A percentile compares a stretch with the other conserved stretches of the same genome.
Conservation (phyloP, 371 early-diverging fungal genomes). For the Lichtheimia ornata region DNA sequence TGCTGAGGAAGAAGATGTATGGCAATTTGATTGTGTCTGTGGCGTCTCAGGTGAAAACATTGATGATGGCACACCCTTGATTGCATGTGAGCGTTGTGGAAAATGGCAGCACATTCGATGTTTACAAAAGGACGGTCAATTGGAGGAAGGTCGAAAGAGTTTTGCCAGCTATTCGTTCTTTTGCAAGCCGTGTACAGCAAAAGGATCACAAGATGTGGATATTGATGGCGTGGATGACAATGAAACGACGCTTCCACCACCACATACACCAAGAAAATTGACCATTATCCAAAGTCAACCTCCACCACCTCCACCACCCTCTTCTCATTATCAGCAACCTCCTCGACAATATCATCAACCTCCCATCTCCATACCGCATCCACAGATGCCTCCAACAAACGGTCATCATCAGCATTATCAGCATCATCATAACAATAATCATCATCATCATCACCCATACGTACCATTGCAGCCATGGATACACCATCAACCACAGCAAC, state of each 20-base stretch:
- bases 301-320: neutral
- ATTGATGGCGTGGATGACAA: slow-evolving; percentile 21
- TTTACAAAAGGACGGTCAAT: slow-evolving; percentile 48
- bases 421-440: neutral
- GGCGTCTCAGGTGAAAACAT: slow-evolving; percentile 58
- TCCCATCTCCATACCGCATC: slow-evolving; percentile 4
- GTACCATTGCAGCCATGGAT: neutral
- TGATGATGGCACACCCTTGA: slow-evolving; percentile 77
- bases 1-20: slow-evolving; percentile 51
- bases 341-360: neutral
- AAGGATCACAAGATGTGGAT: slow-evolving; percentile 21
- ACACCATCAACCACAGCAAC: neutral
- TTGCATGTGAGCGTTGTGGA: slow-evolving; percentile 69
- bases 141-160: slow-evolving; percentile 25
- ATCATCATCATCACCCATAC: neutral
- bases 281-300: slow-evolving; percentile 6
- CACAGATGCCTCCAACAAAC: neutral
- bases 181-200: slow-evolving; percentile 40
- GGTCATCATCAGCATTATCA: neutral
- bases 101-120: slow-evolving; percentile 76
- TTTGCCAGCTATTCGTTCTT: slow-evolving; percentile 43
- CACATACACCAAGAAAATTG: slow-evolving; percentile 1
- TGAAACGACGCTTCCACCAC: neutral
- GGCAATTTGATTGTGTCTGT: slow-evolving; percentile 62
- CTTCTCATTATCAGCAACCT: no score